These are phyloP conservation scores for Piloderma croceum DNA, from an alignment of 768 basidiomycete species.

Conservation along the genomic window DNA sequence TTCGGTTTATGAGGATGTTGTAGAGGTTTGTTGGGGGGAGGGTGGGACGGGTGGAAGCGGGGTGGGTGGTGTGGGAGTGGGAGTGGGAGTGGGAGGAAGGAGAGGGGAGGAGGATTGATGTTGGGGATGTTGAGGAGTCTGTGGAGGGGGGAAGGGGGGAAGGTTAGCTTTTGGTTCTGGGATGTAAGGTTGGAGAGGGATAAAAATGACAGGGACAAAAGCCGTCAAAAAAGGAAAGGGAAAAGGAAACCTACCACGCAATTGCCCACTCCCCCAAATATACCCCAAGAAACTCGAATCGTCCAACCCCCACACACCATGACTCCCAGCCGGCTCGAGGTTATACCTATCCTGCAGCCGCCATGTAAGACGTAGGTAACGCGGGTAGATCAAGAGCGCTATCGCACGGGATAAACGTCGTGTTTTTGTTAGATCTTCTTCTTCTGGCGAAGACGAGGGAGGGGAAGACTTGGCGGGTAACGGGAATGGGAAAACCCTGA, in stretches of 20 bases:
- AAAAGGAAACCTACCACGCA: slow-evolving; percentile 50
- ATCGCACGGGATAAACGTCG: no score
- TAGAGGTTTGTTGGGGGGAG: slow-evolving; percentile 71
- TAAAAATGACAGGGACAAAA: no score
- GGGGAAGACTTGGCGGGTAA: no score
- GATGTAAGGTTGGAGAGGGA: no score
- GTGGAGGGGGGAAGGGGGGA: no score
- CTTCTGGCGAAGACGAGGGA: slow-evolving; percentile 17
- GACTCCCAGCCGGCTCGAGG: slow-evolving; percentile 94
- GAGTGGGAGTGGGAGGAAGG: no score
- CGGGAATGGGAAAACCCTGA: slow-evolving; percentile 64
- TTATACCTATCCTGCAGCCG: slow-evolving; percentile 82
- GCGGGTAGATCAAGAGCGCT: slow-evolving; percentile 58
- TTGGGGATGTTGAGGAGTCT: no score
- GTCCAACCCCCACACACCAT: slow-evolving; percentile 97
- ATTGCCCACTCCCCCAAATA: slow-evolving; percentile 85
- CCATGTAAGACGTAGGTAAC: slow-evolving; percentile 82
- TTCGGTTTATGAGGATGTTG: slow-evolving; percentile 71
- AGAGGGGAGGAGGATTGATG: no score
- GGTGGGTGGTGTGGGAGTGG: no score
- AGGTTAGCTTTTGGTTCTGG: no score
- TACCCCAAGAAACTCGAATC: slow-evolving; percentile 88
- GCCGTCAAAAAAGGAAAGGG: no score
- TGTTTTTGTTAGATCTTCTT: no score
- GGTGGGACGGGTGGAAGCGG: slow-evolving; percentile 43